A percentile compares a stretch with the other conserved stretches of the same genome.
Evolutionary conservation across 2,329 filamentous ascomycete genomes (phyloP).

Genomic region (Zymoseptoria ardabiliae): DNA sequence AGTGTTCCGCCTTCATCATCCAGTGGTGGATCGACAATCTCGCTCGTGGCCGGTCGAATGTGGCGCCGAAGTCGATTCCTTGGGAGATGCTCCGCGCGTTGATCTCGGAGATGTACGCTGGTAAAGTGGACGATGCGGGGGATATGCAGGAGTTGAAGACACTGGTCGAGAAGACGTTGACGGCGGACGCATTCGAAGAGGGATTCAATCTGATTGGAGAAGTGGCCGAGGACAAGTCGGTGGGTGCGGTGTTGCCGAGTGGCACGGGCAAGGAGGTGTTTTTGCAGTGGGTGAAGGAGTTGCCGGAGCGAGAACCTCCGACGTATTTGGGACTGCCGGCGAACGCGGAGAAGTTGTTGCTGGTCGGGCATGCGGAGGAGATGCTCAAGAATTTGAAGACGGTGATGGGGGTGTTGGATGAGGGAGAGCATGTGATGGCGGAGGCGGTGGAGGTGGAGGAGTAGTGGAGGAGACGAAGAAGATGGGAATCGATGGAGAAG

Average conservation of each 20-base stretch:
- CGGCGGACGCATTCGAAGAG: constrained; percentile 82
- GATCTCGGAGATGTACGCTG: constrained; percentile 90
- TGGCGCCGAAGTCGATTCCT: constrained; percentile 86
- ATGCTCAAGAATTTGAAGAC: constrained; percentile 78
- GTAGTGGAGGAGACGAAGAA: background rate
- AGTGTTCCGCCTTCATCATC: constrained; percentile 93
- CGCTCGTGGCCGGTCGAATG: constrained; percentile 79
- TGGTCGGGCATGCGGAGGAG: constrained; percentile 78
- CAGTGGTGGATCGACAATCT: constrained; percentile 86
- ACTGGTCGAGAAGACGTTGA: constrained; percentile 72
- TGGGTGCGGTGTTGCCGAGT: constrained; percentile 62
- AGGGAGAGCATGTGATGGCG: constrained; percentile 79
- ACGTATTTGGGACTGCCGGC: constrained; percentile 89
- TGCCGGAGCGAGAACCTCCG: constrained; percentile 92
- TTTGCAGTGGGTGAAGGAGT: constrained; percentile 77
- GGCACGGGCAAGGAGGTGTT: constrained; percentile 82
- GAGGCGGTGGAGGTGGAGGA: constrained; percentile 24
- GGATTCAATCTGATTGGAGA: constrained; percentile 81
- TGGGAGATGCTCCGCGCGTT: constrained; percentile 94
- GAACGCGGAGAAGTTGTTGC: constrained; percentile 90
- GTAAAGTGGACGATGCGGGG: constrained; percentile 87
- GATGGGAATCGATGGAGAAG: background rate
- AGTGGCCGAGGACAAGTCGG: constrained; percentile 31
- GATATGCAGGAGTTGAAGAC: constrained; percentile 69
- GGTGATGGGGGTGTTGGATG: constrained; percentile 82